These are phyloP conservation scores for Penicillium chermesinum DNA, from an alignment of 495 filamentous ascomycete species.

Conservation along the genomic window DNA sequence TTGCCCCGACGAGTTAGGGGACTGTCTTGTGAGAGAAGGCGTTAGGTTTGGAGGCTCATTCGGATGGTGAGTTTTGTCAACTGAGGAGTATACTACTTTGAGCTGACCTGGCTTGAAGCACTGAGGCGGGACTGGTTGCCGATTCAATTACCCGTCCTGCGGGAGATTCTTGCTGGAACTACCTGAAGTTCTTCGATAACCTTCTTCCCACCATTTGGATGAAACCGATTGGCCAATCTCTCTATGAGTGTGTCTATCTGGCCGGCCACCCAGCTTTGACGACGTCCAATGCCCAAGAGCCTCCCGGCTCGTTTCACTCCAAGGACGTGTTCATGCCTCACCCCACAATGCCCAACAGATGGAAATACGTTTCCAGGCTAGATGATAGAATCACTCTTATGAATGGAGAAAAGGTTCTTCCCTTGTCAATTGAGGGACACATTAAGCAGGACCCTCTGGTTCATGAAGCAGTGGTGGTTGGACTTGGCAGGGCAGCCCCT, in stretches of 20 bases:
- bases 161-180: conserved; percentile 50
- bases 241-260: conserved; percentile 52
- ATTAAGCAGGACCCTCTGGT: conserved; percentile 48
- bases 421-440: conserved; percentile 54
- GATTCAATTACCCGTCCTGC: conserved; percentile 44
- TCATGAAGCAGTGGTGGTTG: conserved; percentile 57
- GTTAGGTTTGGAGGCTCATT: conserved; percentile 47
- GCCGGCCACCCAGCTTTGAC: conserved; percentile 48
- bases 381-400: conserved; percentile 61
- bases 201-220: conserved; percentile 44
- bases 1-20: conserved; percentile 55
- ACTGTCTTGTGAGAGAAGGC: conserved; percentile 43
- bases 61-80: conserved; percentile 41
- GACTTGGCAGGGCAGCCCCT: conserved; percentile 43
- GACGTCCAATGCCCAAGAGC: conserved; percentile 49
- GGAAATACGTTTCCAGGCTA: conserved; percentile 58
- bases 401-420: conserved; percentile 69
- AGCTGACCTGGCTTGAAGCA: conserved; percentile 29
- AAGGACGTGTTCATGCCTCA: conserved; percentile 61
- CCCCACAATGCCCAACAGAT: conserved; percentile 51
- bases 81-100: neutral
- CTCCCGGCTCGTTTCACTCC: conserved; percentile 49
- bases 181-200: conserved; percentile 45
- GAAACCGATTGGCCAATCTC: conserved; percentile 38
- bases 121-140: conserved; percentile 50